Evolutionary conservation across 495 filamentous ascomycete species (phyloP).

Genomic region (Xylaria sp.): DNA sequence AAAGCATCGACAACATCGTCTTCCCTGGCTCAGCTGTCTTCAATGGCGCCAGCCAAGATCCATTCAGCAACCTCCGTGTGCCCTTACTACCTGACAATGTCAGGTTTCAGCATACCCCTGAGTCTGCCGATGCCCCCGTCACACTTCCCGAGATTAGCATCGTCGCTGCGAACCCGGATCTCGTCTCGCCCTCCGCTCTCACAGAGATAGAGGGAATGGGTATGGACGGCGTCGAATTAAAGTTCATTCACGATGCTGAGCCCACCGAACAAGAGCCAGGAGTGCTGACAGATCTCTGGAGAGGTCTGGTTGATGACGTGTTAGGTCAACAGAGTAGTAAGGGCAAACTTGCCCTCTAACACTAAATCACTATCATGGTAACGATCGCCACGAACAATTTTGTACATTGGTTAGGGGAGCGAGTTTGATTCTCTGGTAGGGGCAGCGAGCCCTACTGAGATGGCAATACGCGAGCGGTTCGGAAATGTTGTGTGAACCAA

Average conservation of each 20-base stretch:
- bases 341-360: constrained; percentile 38
- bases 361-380: neutral
- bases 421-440: neutral
- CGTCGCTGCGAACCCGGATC: constrained; percentile 52
- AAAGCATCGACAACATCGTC: constrained; percentile 48
- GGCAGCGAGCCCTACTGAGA: neutral
- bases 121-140: constrained; percentile 45
- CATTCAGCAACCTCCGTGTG: constrained; percentile 50
- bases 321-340: constrained; percentile 40
- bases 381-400: constrained; percentile 13
- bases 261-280: constrained; percentile 38
- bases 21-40: constrained; percentile 45
- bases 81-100: constrained; percentile 56
- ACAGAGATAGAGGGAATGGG: constrained; percentile 55
- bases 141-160: constrained; percentile 46
- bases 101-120: constrained; percentile 34
- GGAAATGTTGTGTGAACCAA: neutral
- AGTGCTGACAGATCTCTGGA: constrained; percentile 55
- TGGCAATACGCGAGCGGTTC: neutral
- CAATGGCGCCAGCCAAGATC: constrained; percentile 37
- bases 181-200: constrained; percentile 48
- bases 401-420: constrained; percentile 3
- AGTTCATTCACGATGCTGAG: constrained; percentile 48
- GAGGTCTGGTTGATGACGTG: constrained; percentile 55
- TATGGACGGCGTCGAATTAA: constrained; percentile 56